A percentile compares a stretch with the other conserved stretches of the same genome.
These are phyloP conservation scores for Arctium minus DNA, from an alignment of 129 eudicot species.

Conservation along the genomic window DNA sequence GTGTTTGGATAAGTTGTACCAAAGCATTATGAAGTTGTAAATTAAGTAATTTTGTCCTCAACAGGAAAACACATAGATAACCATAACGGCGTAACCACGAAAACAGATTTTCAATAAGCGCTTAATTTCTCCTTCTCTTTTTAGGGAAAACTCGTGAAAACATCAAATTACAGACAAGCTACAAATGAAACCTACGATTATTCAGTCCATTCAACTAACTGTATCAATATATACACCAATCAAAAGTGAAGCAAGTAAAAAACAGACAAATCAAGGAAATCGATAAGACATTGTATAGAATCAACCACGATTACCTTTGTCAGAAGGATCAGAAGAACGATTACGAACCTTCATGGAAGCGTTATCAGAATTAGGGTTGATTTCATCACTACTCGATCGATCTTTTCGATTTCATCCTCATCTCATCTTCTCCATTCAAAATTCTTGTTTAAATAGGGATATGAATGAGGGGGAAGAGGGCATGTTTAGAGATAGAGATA, in stretches of 20 bases:
- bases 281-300: background rate
- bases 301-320: constrained; percentile 20
- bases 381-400: too few relatives aligned
- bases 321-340: constrained; percentile 20
- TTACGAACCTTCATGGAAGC: constrained; percentile 30
- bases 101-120: background rate
- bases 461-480: too few relatives aligned
- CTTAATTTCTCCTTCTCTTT: background rate
- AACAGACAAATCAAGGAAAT: background rate
- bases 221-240: background rate
- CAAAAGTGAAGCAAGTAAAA: constrained; percentile 3
- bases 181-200: background rate
- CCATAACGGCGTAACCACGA: background rate
- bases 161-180: background rate
- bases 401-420: too few relatives aligned
- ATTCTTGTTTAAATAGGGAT: too few relatives aligned
- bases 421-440: too few relatives aligned
- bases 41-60: background rate
- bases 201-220: background rate
- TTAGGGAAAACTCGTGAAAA: background rate
- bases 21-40: too few relatives aligned
- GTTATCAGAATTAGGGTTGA: constrained; percentile 20
- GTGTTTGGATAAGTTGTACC: too few relatives aligned
- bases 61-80: background rate
- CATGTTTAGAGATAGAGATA: too few relatives aligned